phyloP scores from a whole-genome alignment of 805 yeast species.

The Yamadazyma kitorensis region DNA sequence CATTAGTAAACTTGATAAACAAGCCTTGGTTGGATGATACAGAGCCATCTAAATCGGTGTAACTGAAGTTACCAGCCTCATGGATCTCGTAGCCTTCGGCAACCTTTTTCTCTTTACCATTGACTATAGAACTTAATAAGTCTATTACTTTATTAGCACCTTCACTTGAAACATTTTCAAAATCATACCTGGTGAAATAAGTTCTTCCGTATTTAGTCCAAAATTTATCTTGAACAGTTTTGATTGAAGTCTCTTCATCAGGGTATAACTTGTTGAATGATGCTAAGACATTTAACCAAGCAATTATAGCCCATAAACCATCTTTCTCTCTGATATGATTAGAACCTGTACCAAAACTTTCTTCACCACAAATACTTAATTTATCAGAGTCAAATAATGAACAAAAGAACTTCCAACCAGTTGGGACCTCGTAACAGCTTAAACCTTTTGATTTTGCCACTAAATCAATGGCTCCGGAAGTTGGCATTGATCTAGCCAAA shows the following conservation, averaged over 20 bases:
- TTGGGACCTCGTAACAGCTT: constrained; percentile 89
- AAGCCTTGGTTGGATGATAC: constrained; percentile 88
- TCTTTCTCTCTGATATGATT: constrained; percentile 97
- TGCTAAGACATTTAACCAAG: constrained; percentile 95
- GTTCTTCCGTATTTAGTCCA: constrained; percentile 95
- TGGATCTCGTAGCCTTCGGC: constrained; percentile 51
- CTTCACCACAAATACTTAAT: constrained; percentile 96
- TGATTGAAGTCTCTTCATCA: constrained; percentile 58
- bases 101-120: constrained; percentile 42
- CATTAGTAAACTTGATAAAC: constrained; percentile 74
- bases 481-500: constrained; percentile 96
- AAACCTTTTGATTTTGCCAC: constrained; percentile 80
- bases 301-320: constrained; percentile 96
- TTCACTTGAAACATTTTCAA: constrained; percentile 73
- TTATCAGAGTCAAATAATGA: constrained; percentile 91
- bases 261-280: constrained; percentile 67
- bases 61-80: constrained; percentile 85
- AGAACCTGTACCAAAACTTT: constrained; percentile 96
- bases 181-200: constrained; percentile 95
- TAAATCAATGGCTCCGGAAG: constrained; percentile 88
- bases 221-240: constrained; percentile 76
- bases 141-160: constrained; percentile 71
- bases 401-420: constrained; percentile 99
- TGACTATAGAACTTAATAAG: constrained; percentile 33
- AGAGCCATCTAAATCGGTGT: constrained; percentile 93